Evolutionary conservation across 2,329 filamentous ascomycete genomes (phyloP), one percentile per base, ranked within the genome.

Genomic region (Fusarium keratoplasticum): DNA sequence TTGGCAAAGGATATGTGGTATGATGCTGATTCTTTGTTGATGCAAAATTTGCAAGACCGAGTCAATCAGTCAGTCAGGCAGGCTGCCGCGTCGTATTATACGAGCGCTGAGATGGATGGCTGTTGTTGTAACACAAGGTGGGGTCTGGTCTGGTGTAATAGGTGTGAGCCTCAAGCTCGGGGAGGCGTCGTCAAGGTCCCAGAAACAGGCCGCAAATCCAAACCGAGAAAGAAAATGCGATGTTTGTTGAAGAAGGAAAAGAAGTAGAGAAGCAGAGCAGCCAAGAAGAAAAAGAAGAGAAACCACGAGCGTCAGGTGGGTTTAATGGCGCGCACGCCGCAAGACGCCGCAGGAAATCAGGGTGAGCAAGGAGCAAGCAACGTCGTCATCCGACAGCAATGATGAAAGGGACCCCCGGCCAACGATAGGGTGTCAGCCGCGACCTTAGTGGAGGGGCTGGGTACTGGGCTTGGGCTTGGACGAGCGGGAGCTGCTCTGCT

Each of bases 321-420:
- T 78, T 77, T 76, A 75, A 78, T 77, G 74, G 76, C 66, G 74
- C 74, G 72, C 70, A 66, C 68, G 71, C 67, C 71, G 73, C 69
- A 70, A 69, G 68, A 61, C 66, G 60, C 64, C 55, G 69, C 71
- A 72, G 71, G 73, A 78, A 52, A 78, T 77, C 76, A 78, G 75
- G 73, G 66, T 60, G 44, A 58, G 62, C 69, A 73, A 77, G 74
- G 71, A 76, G 66, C 67, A 68, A 78, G 61, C 73, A 78, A 78
- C 76, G 76, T 78, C 76, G 76, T 78, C 76, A 78, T 78, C 76
- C 76, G 76, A 77, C 76, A 78, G 70, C 69, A 70, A 77, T 61
- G 69, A 70, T 76, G 69, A 75, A 74, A 77, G 75, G 75, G 68
- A 69, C 69, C 70, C 76, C 76, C 76, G 67, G 73, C 69, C 74